Evolutionary conservation across 345 rosid genomes (phyloP).

Genomic region (Pistacia integerrima): DNA sequence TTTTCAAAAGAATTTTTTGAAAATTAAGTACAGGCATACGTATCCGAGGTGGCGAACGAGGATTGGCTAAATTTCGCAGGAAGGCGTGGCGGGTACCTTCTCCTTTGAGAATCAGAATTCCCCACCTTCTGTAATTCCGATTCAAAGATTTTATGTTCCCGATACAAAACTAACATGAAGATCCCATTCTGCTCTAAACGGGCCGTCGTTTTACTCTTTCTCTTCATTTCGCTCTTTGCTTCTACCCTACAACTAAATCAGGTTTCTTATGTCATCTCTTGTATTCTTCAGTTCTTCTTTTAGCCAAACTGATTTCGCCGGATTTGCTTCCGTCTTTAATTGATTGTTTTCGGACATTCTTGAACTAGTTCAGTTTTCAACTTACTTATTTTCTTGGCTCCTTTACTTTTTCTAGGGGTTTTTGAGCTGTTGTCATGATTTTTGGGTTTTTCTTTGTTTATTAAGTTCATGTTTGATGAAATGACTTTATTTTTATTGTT

Average conservation of each 20-base stretch:
- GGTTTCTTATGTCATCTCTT: slow-evolving; percentile 6
- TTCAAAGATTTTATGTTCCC: neutral
- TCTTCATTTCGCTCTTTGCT: slow-evolving; percentile 24
- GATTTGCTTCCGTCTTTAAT: too few relatives aligned
- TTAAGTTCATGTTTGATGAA: neutral
- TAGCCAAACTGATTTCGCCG: too few relatives aligned
- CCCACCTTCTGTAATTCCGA: neutral
- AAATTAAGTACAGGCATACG: too few relatives aligned
- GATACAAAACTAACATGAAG: slow-evolving; percentile 1
- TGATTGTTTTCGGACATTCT: neutral
- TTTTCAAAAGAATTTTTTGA: too few relatives aligned
- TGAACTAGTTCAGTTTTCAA: neutral
- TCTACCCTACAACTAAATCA: slow-evolving; percentile 14
- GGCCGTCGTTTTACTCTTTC: slow-evolving; percentile 18
- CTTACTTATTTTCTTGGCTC: neutral
- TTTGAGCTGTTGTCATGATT: neutral
- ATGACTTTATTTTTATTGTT: too few relatives aligned
- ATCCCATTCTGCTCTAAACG: slow-evolving; percentile 20
- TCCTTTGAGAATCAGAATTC: neutral
- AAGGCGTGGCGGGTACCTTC: neutral
- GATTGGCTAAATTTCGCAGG: neutral
- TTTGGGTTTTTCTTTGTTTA: neutral
- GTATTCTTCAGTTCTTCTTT: too few relatives aligned
- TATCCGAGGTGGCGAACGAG: neutral
- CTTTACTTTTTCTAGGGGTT: neutral